Evolutionary conservation across 2,329 filamentous ascomycete species (phyloP), one percentile per base, ranked within the genome.

Genomic region (Fusarium multiceps): DNA sequence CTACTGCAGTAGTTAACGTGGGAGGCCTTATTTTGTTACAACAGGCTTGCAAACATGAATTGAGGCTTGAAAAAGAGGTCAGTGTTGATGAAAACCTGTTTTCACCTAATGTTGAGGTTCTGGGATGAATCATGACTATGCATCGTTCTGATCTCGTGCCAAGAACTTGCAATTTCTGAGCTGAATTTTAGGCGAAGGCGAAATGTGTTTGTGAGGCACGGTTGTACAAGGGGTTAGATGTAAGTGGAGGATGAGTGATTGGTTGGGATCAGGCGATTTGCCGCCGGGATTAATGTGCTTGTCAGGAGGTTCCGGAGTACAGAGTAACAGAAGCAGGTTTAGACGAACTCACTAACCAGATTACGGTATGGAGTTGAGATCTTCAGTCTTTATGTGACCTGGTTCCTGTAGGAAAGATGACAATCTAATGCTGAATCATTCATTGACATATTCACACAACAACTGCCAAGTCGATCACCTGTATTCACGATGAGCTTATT

Each of bases 321-420:
- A n/a, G n/a, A n/a, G n/a, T n/a, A n/a, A 37, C 1, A 7, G 34
- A 37, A 11, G 34, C 34, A 37, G 18, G 34, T 37, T 37, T 37
- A 37, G 34, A 37, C 34, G 18, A 37, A 5, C 11, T 28, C 27
- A 12, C 27, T 28, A 2, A 6, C 1, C 9, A n/a, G 34, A n/a
- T 11, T 9, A 37, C 1, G 0, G 9, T 10, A 34, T 1, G 2
- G 14, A 18, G 6, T 10, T 3, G 1, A 34, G 8, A 34, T 18
- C 32, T 18, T 18, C 32, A 34, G 16, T 18, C 4, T 34, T 16
- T 34, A 6, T 5, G 2, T 1, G 16, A 14, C 4, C 7, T 34
- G 4, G 14, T 13, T 30, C 13, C 4, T 2, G 28, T 1, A 16
- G 32, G 10, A 10, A 10, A 18, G 18, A 18, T 6, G 1, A 34